Base-by-base conservation (phyloP, 1,284 basidiomycete species). In the Rhodofomes roseus region DNA sequence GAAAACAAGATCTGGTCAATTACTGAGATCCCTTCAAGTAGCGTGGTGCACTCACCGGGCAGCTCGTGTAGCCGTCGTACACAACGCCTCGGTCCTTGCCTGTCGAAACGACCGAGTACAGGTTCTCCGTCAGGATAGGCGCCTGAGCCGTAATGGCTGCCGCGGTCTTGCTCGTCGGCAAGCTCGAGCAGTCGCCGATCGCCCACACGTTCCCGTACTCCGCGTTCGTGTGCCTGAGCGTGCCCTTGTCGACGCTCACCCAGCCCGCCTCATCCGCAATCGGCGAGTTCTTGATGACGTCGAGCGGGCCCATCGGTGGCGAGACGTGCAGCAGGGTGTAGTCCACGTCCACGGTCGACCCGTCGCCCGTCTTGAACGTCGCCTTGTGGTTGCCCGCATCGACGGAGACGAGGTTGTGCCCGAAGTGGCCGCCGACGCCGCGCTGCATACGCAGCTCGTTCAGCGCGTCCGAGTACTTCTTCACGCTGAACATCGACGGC, bases 161-260 rank as follows among this genome's bases (percentile, higher is more conserved):
- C 0, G 92, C 93, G 1, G 96, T 99, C 82, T 97, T 99, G 74
- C 92, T 95, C 14, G 95, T 98, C 6, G 96, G 95, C 46, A 97
- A 77, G 55, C 88, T 93, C 27, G 93, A 92, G 64, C 91, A 92
- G 71, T 99, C 96, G 27, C 96, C 96, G 22, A 97, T 71, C 8
- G 92, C 83, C 74, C 96, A 98, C 36, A 98, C 83, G 74, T 98
- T 98, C 58, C 80, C 76, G 71, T 79, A 92, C 68, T 86, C 84
- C 2, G 86, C 81, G 62, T 95, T 95, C 62, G 82, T 86, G 73
- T 96, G 94, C 66, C 90, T 89, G 39, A 96, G 82, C 0, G 93
- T 96, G 1, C 74, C 82, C 62, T 85, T 80, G 74, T 96, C 81
- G 52, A 99, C 94, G 54, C 91, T 83, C 8, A 97, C 93, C 91